Percentiles rank a stretch among this genome's conserved stretches.
phyloP scores from a whole-genome alignment of 139 green algal genomes.

The Chlamydomonas sphaeroides region DNA sequence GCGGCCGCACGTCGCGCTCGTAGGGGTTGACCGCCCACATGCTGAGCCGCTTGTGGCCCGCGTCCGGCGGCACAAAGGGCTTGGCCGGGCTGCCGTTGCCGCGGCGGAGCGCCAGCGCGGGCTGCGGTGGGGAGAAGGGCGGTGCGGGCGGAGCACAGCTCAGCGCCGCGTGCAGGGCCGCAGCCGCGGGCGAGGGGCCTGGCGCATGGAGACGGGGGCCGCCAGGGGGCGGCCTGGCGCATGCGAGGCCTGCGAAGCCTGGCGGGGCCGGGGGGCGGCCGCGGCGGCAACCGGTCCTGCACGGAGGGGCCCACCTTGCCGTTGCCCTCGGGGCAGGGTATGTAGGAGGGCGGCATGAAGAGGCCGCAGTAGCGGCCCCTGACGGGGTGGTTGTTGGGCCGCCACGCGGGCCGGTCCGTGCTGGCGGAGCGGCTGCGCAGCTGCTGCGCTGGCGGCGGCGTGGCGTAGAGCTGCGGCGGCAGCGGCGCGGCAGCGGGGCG shows the following conservation, averaged over 20 bases:
- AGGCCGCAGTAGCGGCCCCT: slow-evolving; percentile 23
- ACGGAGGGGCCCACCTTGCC: slow-evolving; percentile 21
- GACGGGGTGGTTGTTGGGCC: slow-evolving; percentile 16
- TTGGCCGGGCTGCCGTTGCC: not conserved
- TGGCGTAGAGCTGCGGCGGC: slow-evolving; percentile 17
- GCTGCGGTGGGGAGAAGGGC: no score
- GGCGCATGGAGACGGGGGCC: not conserved
- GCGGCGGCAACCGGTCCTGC: no score
- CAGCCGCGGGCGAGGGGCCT: no score
- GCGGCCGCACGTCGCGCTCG: not conserved
- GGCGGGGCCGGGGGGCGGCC: no score
- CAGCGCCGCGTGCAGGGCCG: no score
- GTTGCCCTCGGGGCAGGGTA: not conserved
- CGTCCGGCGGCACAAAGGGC: slow-evolving; percentile 22
- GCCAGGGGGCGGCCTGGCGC: not conserved
- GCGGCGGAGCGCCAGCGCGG: not conserved
- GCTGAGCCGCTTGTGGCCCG: slow-evolving; percentile 30
- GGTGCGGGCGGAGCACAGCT: no score
- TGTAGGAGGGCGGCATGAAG: slow-evolving; percentile 9
- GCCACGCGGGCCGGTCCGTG: slow-evolving; percentile 13
- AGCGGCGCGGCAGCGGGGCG: not conserved
- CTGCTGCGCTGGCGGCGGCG: not conserved
- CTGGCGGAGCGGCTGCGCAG: not conserved
- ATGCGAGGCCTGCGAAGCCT: not conserved
- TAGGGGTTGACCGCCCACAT: slow-evolving; percentile 48